These are phyloP conservation scores for Strobilomyces echinocephalus DNA, from an alignment of 768 basidiomycete genomes.

Conservation along the genomic window DNA sequence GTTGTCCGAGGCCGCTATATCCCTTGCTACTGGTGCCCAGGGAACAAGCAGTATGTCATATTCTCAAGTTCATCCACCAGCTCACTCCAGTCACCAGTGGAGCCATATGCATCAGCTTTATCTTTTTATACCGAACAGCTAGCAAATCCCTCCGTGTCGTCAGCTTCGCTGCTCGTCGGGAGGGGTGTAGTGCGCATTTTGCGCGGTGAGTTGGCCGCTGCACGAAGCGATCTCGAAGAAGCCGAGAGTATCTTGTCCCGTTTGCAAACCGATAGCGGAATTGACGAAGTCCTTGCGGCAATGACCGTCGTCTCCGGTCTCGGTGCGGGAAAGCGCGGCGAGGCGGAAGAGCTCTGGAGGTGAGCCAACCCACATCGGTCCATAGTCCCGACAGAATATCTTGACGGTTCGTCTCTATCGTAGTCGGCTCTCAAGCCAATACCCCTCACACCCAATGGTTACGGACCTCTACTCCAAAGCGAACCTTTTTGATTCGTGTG, in stretches of 20 bases:
- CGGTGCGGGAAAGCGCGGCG: conserved; percentile 49
- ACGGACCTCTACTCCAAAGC: conserved; percentile 57
- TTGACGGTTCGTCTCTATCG: conserved; percentile 2
- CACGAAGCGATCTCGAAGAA: conserved; percentile 79
- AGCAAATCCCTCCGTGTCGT: conserved; percentile 72
- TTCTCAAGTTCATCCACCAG: conserved; percentile 19
- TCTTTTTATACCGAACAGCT: conserved; percentile 82
- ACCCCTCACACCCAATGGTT: conserved; percentile 68
- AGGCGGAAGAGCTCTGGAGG: conserved; percentile 68
- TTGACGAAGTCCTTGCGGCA: conserved; percentile 62
- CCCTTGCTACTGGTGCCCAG: conserved; percentile 70
- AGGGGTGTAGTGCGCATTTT: conserved; percentile 77
- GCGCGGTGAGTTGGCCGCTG: conserved; percentile 66
- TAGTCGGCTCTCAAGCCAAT: conserved; percentile 43
- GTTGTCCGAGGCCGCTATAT: conserved; percentile 80
- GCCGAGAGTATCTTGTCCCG: conserved; percentile 45
- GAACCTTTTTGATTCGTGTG: conserved; percentile 57
- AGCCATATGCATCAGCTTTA: conserved; percentile 37
- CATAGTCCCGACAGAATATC: background rate
- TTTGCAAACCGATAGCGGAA: conserved; percentile 38
- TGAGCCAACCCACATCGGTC: conserved; percentile 34
- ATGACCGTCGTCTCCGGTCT: conserved; percentile 61
- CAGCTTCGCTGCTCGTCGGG: conserved; percentile 70
- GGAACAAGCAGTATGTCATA: conserved; percentile 40
- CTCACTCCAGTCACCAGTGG: conserved; percentile 15